Conservation (phyloP, 2,329 filamentous ascomycete species). For the Lecanoromycetidae sp. region DNA sequence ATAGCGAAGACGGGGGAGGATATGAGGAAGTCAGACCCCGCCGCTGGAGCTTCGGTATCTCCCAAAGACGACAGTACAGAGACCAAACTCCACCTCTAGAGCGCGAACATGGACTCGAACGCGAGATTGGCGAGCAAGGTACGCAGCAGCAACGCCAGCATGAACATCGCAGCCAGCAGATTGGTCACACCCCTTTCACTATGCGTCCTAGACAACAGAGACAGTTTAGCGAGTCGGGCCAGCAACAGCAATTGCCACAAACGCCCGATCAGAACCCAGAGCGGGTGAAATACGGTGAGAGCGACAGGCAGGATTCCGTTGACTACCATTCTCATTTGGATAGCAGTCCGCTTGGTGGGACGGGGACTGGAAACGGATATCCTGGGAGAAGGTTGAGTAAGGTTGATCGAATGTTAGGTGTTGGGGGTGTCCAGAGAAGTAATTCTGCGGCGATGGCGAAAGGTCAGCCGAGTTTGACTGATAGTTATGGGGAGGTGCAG, state of each 20-base stretch:
- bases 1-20: constrained; percentile 18
- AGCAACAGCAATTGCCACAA: no score
- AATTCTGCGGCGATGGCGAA: background rate
- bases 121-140: background rate
- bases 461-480: background rate
- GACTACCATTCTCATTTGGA: constrained; percentile 12
- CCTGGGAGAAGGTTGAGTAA: constrained; percentile 10
- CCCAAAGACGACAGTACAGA: constrained; percentile 12
- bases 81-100: constrained; percentile 12
- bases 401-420: constrained; percentile 14
- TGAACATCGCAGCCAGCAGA: constrained; percentile 9
- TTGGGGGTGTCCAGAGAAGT: background rate
- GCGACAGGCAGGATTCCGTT: constrained; percentile 7
- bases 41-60: constrained; percentile 13
- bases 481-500: background rate
- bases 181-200: constrained; percentile 1
- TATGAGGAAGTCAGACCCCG: constrained; percentile 10
- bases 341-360: constrained; percentile 2
- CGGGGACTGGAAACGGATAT: background rate
- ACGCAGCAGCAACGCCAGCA: constrained; percentile 3
- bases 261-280: no score
- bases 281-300: background rate
- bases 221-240: background rate
- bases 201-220: constrained; percentile 3
- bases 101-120: background rate